Base-by-base conservation (phyloP, 495 filamentous ascomycete genomes). In the Podospora comata region DNA sequence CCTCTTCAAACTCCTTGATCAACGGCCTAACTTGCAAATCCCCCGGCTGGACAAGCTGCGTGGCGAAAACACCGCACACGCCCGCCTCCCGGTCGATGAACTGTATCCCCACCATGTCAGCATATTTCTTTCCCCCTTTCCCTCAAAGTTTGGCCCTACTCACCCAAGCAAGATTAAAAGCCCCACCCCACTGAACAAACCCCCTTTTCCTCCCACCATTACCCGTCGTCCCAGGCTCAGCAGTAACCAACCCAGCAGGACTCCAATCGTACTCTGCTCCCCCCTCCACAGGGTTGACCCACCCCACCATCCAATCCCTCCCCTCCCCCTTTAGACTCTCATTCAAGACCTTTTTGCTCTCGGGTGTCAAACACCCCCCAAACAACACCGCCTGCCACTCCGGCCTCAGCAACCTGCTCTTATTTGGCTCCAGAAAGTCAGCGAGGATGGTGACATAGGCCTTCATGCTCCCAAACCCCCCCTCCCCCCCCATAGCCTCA, bases 151-250 rank as follows among this genome's bases (percentile, higher is more conserved):
- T 32, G 15, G 75, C 76, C 23, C 23, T 23, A 23, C 69, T 55
- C 7, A 79, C 77, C 77, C 77, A 79, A 60, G 16, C 53, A 54
- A 72, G 11, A 55, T 79, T 81, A 62, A 70, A 74, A 23, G 70
- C 71, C 3, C 79, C 80, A 6, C 75, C 74, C 78, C 80, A 81
- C 69, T 75, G 72, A 65, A 80, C 6, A 28, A 75, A 75, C 57
- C 76, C 77, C 20, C 63, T 72, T 30, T 65, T 74, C 63, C 78
- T 69, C 26, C 75, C 63, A 62, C 23, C 65, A 5, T 73, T 72
- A 39, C 70, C 23, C 23, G 23, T 23, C 23, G 23, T 66, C n/a
- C 65, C 75, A 18, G 66, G 67, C 59, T 28, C 16, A n/a, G 9
- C 20, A 15, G 75, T 65, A 53, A 81, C 60, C 66, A 80, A 27